Base-by-base conservation (phyloP, 1,284 basidiomycete genomes). In the Tilletiaria anomala region DNA sequence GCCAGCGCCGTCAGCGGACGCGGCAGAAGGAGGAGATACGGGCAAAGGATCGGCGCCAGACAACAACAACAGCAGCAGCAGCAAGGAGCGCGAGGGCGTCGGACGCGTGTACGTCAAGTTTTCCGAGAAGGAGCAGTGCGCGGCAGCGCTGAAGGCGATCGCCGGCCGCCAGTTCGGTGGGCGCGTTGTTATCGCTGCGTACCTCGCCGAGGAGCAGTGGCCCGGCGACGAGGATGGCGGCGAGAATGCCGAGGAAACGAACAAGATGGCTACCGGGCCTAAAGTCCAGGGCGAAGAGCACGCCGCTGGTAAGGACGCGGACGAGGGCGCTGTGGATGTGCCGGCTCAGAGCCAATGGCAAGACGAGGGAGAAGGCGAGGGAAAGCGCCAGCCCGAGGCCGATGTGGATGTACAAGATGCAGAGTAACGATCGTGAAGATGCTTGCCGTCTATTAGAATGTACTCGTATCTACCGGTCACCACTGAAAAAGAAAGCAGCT, bases 91-190 rank as follows among this genome's bases (percentile, higher is more conserved):
- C 32, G 75, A 81, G 3, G 88, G 89, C 37, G 89, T 94, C 17
- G 88, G 88, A 14, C 75, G 87, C 38, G 89, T 94, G 14, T 94
- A 89, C 67, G 85, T 94, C 54, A 82, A 83, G 69, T 94, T 82
- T 67, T 55, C 51, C 21, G 72, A 79, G 33, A 66, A 78, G 5
- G 71, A 72, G 6, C 71, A 76, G 39, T 84, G 85, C 12, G 72
- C 73, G 31, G 70, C 68, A 44, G 89, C 82, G 22, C 73, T 94
- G 65, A 80, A 81, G 63, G 77, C 79, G 24, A 74, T 94, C 39
- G 88, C 89, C 11, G 88, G 88, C 12, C 73, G 88, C 42, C 84
- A 84, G 47, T 94, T 94, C 57, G 87, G 80, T 35, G 88, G 88
- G 1, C 74, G 88, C 54, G 84, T 83, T 36, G 91, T 93, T 58